These are phyloP conservation scores for Oropetium thomaeum DNA, from an alignment of 176 grass and related monocot genomes.

Conservation along the genomic window DNA sequence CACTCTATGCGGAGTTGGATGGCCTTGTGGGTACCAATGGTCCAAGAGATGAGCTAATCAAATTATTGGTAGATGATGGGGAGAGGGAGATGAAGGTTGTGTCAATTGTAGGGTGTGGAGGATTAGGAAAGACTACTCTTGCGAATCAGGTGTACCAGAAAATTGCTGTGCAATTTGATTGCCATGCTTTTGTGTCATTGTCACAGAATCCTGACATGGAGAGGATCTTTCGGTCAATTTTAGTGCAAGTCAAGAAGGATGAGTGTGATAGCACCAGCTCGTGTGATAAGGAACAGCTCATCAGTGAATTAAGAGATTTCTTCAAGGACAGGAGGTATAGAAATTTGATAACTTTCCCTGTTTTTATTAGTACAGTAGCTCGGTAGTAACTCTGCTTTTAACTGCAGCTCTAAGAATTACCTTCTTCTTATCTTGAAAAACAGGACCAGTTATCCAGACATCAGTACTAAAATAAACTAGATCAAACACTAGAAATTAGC, in stretches of 20 bases:
- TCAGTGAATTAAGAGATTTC: conserved; percentile 27
- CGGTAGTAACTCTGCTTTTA: background rate
- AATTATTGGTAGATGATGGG: conserved; percentile 8
- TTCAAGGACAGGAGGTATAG: conserved; percentile 44
- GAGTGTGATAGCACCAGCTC: background rate
- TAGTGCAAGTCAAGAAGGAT: conserved; percentile 29
- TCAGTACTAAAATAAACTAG: background rate
- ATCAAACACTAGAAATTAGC: background rate
- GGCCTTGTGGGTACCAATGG: conserved; percentile 25
- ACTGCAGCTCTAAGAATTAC: background rate
- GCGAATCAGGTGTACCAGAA: conserved; percentile 36
- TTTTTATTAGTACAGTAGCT: background rate
- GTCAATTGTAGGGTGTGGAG: conserved; percentile 41
- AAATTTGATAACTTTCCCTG: background rate
- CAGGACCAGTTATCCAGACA: background rate
- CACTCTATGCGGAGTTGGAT: conserved; percentile 9
- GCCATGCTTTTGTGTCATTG: conserved; percentile 31
- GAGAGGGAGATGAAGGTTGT: conserved; percentile 26
- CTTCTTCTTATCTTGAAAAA: background rate
- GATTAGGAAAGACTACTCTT: conserved; percentile 45
- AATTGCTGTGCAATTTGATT: background rate
- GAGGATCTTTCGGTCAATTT: conserved; percentile 23
- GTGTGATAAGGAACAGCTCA: conserved; percentile 18
- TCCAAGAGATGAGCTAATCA: conserved; percentile 30
- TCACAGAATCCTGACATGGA: conserved; percentile 34